Evolutionary conservation across 2,329 filamentous ascomycete species (phyloP).

Genomic region (Fusarium clavum): DNA sequence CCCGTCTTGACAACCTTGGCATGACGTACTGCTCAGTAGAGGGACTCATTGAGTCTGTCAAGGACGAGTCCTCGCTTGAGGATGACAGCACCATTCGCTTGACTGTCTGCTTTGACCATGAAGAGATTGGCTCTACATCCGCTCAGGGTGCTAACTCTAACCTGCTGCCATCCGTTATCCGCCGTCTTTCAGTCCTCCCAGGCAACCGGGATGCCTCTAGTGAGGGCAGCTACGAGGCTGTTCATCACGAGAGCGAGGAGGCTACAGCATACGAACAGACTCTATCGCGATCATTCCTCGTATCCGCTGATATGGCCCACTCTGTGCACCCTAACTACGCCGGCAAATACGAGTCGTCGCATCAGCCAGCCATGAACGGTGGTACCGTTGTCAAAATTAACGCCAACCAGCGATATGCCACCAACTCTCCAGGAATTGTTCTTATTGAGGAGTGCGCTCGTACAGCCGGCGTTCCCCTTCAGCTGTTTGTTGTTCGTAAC

Average conservation of each 20-base stretch:
- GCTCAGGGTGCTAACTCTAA: slow-evolving; percentile 96
- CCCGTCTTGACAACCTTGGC: slow-evolving; percentile 94
- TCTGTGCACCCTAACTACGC: slow-evolving; percentile 95
- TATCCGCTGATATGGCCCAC: slow-evolving; percentile 98
- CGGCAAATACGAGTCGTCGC: slow-evolving; percentile 89
- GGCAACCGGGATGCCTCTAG: slow-evolving; percentile 73
- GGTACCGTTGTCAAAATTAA: slow-evolving; percentile 98
- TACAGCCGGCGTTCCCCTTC: slow-evolving; percentile 81
- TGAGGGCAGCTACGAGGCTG: slow-evolving; percentile 69
- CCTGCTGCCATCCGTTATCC: slow-evolving; percentile 86
- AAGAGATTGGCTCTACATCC: slow-evolving; percentile 93
- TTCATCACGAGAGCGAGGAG: slow-evolving; percentile 69
- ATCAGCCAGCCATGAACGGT: slow-evolving; percentile 95
- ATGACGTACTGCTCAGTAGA: slow-evolving; percentile 95
- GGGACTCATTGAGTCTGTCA: slow-evolving; percentile 84
- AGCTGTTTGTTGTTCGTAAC: slow-evolving; percentile 96
- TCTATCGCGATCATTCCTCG: slow-evolving; percentile 87
- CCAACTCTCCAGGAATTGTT: slow-evolving; percentile 94
- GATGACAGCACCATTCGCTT: slow-evolving; percentile 86
- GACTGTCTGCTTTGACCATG: slow-evolving; percentile 96
- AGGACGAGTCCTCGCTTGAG: slow-evolving; percentile 72
- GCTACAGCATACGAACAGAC: slow-evolving; percentile 94
- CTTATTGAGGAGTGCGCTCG: slow-evolving; percentile 88
- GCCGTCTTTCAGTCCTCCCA: slow-evolving; percentile 84
- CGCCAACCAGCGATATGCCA: slow-evolving; percentile 96